phyloP scores from a whole-genome alignment of 352 stramenopile species.

The Phytophthora nicotianae region DNA sequence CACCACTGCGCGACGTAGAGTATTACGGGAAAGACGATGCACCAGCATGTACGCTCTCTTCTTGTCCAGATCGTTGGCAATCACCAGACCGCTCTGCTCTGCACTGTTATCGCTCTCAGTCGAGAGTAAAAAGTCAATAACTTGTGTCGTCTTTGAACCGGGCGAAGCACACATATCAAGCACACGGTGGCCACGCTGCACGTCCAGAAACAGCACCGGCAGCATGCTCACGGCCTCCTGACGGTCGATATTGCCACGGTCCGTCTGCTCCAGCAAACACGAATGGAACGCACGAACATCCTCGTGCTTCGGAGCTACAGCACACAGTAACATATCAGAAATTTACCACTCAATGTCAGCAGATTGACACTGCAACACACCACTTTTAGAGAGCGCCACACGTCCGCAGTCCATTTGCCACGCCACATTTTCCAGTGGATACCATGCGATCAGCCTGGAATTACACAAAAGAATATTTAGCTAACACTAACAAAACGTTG shows the following conservation, averaged over 20 bases:
- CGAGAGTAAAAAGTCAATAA: constrained; percentile 90
- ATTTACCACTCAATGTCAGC: background rate
- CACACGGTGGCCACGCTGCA: constrained; percentile 83
- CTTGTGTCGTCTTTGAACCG: constrained; percentile 98
- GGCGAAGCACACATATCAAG: constrained; percentile 95
- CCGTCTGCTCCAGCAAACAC: constrained; percentile 93
- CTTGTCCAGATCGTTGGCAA: constrained; percentile 97
- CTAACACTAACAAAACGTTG: background rate
- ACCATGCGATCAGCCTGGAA: constrained; percentile 72
- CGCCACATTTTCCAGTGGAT: constrained; percentile 75
- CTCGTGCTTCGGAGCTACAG: constrained; percentile 80
- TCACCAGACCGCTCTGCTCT: constrained; percentile 78
- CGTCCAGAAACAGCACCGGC: constrained; percentile 96
- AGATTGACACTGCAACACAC: constrained; percentile 28
- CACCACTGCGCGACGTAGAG: constrained; percentile 87
- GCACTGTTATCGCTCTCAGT: constrained; percentile 12
- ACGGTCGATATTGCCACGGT: constrained; percentile 93
- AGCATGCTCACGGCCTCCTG: constrained; percentile 99
- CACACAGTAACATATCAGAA: background rate
- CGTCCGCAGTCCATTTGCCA: constrained; percentile 87
- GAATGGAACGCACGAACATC: constrained; percentile 91
- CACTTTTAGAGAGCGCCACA: constrained; percentile 81
- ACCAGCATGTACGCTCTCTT: constrained; percentile 98
- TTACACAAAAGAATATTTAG: constrained; percentile 3
- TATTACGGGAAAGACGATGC: constrained; percentile 91